phyloP scores from a whole-genome alignment of 768 basidiomycete genomes.

The Serendipita sp. region DNA sequence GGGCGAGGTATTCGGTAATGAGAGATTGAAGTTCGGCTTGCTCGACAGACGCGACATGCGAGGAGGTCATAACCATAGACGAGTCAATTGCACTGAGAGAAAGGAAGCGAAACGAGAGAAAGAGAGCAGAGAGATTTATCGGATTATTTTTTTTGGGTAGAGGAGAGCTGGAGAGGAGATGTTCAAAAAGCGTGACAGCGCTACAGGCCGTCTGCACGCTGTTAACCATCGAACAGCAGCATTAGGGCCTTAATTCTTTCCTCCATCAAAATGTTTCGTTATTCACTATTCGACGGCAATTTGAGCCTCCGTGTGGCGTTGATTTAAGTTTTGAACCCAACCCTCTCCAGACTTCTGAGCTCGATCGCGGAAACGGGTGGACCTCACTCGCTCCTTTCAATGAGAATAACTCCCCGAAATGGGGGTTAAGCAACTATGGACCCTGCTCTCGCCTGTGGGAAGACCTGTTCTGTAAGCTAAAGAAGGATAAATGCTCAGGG shows the following conservation, averaged over 20 bases:
- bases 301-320: too few species aligned
- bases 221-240: too few species aligned
- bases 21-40: neutral
- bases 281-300: too few species aligned
- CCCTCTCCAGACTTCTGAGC: too few species aligned
- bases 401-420: slow-evolving; percentile 24
- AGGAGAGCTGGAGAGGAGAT: too few species aligned
- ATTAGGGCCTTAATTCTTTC: too few species aligned
- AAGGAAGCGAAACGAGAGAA: neutral
- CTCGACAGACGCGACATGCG: neutral
- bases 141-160: too few species aligned
- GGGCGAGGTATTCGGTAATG: neutral
- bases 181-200: too few species aligned
- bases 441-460: slow-evolving; percentile 78
- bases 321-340: too few species aligned
- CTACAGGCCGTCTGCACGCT: too few species aligned
- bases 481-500: neutral
- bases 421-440: slow-evolving; percentile 98
- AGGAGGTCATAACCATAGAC: neutral
- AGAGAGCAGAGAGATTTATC: neutral
- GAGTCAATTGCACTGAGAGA: neutral
- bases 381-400: neutral
- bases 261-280: too few species aligned
- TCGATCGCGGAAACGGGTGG: too few species aligned
- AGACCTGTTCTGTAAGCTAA: slow-evolving; percentile 70